Conservation (phyloP, 768 basidiomycete species). For the Serendipita sp. region DNA sequence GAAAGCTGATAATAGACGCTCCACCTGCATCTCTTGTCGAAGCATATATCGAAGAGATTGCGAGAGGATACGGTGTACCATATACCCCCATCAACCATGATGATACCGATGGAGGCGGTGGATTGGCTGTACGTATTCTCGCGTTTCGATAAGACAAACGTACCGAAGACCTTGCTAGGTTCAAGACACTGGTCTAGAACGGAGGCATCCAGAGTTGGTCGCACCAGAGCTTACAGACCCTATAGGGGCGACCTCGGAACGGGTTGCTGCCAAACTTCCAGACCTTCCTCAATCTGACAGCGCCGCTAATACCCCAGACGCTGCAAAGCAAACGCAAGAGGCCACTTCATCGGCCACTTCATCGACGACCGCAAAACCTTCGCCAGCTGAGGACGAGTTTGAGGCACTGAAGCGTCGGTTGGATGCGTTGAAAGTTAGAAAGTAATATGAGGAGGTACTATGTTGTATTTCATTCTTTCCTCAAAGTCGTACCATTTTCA, state of each 20-base stretch:
- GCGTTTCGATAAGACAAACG: not conserved
- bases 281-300: conserved; percentile 35
- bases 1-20: conserved; percentile 53
- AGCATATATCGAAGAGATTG: conserved; percentile 78
- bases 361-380: conserved; percentile 13
- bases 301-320: conserved; percentile 8
- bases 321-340: conserved; percentile 14
- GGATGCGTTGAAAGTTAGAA: conserved; percentile 74
- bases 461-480: not conserved
- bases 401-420: conserved; percentile 65
- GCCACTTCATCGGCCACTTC: not conserved
- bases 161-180: conserved; percentile 10
- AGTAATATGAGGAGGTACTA: conserved; percentile 10
- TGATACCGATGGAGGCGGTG: conserved; percentile 20
- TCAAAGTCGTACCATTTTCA: not conserved
- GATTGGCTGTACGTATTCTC: conserved; percentile 24
- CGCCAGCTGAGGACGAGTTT: conserved; percentile 48
- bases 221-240: conserved; percentile 5
- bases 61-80: conserved; percentile 64
- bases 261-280: conserved; percentile 27
- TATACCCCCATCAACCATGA: conserved; percentile 34
- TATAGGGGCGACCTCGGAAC: conserved; percentile 6
- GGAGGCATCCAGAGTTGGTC: conserved; percentile 17
- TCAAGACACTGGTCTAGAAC: conserved; percentile 14
- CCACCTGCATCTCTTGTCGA: conserved; percentile 67